phyloP scores from a whole-genome alignment of 768 basidiomycete genomes.

The Coprinopsis cinerea region DNA sequence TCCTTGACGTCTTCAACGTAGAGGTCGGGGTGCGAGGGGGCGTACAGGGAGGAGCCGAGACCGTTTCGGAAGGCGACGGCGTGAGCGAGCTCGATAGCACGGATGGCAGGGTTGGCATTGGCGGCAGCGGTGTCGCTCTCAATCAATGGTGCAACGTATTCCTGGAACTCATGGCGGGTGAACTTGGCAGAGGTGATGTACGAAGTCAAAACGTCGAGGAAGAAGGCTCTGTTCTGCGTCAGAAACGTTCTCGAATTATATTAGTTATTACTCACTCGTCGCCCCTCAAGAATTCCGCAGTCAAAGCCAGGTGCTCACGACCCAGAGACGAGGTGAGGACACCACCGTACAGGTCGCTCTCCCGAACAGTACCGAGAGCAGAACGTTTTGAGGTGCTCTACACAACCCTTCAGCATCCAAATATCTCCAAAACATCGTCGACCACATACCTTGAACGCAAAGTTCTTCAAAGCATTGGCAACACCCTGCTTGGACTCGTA shows the following conservation, averaged over 20 bases:
- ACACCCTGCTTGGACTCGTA: conserved; percentile 86
- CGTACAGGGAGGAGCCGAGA: conserved; percentile 87
- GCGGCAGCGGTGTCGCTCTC: conserved; percentile 64
- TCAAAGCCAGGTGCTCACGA: conserved; percentile 87
- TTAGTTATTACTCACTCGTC: conserved; percentile 97
- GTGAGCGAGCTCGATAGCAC: conserved; percentile 86
- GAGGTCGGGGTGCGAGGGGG: conserved; percentile 59
- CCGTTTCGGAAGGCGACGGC: conserved; percentile 89
- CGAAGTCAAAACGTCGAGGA: conserved; percentile 83
- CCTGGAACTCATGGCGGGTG: conserved; percentile 70
- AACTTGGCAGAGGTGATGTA: conserved; percentile 80
- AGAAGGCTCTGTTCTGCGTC: conserved; percentile 45
- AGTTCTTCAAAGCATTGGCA: conserved; percentile 94
- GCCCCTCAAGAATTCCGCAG: conserved; percentile 90
- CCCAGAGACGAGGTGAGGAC: conserved; percentile 79
- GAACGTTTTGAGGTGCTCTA: conserved; percentile 86
- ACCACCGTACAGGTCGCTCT: conserved; percentile 92
- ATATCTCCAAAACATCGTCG: not conserved
- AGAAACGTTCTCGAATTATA: too few relatives aligned
- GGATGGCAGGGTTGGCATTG: conserved; percentile 50
- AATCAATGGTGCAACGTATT: conserved; percentile 68
- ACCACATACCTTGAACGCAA: conserved; percentile 89
- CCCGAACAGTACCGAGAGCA: conserved; percentile 83
- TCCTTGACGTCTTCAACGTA: conserved; percentile 65
- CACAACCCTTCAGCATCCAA: not conserved